Evolutionary conservation across 2,329 filamentous ascomycete species (phyloP).

Genomic region (Xylariaceae sp.): DNA sequence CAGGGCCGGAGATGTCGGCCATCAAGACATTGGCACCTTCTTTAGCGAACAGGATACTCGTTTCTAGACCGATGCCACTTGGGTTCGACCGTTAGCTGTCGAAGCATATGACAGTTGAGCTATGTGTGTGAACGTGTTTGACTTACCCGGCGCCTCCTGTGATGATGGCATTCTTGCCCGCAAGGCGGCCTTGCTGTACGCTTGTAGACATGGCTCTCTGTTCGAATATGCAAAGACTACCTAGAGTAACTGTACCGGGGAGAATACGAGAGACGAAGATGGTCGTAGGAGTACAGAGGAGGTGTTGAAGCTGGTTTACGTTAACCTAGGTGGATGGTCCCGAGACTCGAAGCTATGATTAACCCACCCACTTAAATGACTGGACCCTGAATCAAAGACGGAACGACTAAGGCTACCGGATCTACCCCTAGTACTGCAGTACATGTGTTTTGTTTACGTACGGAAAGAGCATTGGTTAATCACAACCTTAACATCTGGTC

Average conservation of each 20-base stretch:
- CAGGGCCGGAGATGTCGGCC: constrained; percentile 75
- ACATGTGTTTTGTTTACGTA: too few species aligned
- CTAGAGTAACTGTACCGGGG: too few species aligned
- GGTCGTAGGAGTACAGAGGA: neutral
- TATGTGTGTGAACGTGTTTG: neutral
- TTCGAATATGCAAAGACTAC: neutral
- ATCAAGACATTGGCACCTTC: constrained; percentile 84
- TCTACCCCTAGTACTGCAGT: too few species aligned
- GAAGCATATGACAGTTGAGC: neutral
- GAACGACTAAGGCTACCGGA: too few species aligned
- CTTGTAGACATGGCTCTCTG: constrained; percentile 25
- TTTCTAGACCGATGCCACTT: constrained; percentile 91
- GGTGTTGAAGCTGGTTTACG: neutral
- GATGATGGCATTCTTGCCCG: constrained; percentile 63
- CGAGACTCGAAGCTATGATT: too few species aligned
- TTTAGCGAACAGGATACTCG: constrained; percentile 78
- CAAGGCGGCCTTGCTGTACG: constrained; percentile 42
- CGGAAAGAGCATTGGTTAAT: too few species aligned
- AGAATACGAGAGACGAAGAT: neutral
- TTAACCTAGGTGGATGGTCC: too few species aligned
- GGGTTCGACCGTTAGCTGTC: constrained; percentile 1
- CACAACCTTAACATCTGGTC: too few species aligned
- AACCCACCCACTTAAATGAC: neutral
- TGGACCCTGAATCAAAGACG: neutral
- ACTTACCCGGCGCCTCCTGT: constrained; percentile 81